Conservation (phyloP, 352 stramenopile species). For the Globisporangium takayamanum region DNA sequence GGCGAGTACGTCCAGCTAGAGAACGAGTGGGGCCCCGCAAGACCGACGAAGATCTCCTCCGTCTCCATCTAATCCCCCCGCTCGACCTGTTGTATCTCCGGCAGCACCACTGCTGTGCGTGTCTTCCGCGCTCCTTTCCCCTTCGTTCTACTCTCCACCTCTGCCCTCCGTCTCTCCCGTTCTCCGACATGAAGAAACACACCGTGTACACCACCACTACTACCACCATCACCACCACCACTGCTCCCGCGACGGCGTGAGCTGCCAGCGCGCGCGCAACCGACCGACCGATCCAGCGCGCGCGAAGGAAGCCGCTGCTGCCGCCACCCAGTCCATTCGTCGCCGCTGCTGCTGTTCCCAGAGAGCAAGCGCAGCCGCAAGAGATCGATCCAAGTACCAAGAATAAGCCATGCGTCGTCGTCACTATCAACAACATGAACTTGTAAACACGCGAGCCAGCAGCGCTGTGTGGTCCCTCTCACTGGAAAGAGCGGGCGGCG, state of each 20-base stretch:
- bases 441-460: slow-evolving; percentile 4
- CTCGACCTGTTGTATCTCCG: background rate
- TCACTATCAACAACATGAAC: slow-evolving; percentile 3
- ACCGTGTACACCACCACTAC: slow-evolving; percentile 2
- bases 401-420: slow-evolving; percentile 3
- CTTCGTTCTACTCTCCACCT: too few relatives aligned
- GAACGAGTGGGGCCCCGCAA: slow-evolving; percentile 79
- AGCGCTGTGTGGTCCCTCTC: slow-evolving; percentile 15
- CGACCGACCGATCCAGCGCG: slow-evolving; percentile 4
- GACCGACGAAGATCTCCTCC: slow-evolving; percentile 79
- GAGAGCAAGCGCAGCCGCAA: background rate
- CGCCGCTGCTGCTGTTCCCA: background rate
- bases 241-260: too few relatives aligned
- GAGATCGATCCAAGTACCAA: background rate
- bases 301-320: slow-evolving; percentile 9
- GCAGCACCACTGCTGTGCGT: background rate
- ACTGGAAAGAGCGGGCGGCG: slow-evolving; percentile 16
- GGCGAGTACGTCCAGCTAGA: slow-evolving; percentile 76
- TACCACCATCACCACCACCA: background rate
- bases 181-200: slow-evolving; percentile 3
- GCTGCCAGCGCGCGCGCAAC: background rate
- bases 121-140: slow-evolving; percentile 4
- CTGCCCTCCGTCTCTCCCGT: background rate
- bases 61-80: slow-evolving; percentile 61
- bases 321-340: background rate